Evolutionary conservation across 164 flowering plant genomes (phyloP).

Genomic region (Magnolia changhungtana): DNA sequence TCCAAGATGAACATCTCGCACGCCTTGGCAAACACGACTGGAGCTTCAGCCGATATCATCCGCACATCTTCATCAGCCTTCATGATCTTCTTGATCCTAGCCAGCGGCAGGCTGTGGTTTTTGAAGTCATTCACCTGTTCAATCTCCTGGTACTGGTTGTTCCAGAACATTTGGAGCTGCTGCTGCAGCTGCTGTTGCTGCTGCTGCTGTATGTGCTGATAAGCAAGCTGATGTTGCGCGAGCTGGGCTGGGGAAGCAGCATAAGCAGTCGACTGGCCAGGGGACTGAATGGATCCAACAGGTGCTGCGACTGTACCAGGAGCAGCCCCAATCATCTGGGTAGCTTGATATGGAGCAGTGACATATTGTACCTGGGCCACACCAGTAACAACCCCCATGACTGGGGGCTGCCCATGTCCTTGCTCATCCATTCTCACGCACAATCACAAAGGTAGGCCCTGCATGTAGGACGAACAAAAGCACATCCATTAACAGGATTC

Average conservation of each 20-base stretch:
- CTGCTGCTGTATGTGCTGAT: constrained; percentile 68
- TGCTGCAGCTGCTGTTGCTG: constrained; percentile 64
- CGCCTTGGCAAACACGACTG: constrained; percentile 69
- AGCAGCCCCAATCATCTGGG: constrained; percentile 46
- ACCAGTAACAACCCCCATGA: constrained; percentile 36
- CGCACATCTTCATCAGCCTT: constrained; percentile 83
- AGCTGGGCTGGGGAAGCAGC: constrained; percentile 45
- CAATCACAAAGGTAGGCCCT: constrained; percentile 1
- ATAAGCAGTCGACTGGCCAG: constrained; percentile 34
- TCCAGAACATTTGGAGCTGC: constrained; percentile 68
- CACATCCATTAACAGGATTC: not conserved
- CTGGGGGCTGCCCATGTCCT: constrained; percentile 39
- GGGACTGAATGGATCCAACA: constrained; percentile 31
- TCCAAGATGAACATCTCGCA: constrained; percentile 86
- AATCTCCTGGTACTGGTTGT: constrained; percentile 56
- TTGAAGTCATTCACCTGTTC: constrained; percentile 64
- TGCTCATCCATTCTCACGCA: constrained; percentile 46
- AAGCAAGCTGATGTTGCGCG: constrained; percentile 62
- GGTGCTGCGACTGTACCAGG: constrained; percentile 36
- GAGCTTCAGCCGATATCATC: constrained; percentile 89
- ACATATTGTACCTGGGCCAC: constrained; percentile 43
- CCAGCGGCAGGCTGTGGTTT: constrained; percentile 76
- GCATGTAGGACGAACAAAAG: not conserved
- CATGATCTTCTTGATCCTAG: constrained; percentile 83
- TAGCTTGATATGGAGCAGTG: constrained; percentile 39